Evolutionary conservation across 2,329 filamentous ascomycete species (phyloP).

Genomic region (Colletotrichum trifolii): DNA sequence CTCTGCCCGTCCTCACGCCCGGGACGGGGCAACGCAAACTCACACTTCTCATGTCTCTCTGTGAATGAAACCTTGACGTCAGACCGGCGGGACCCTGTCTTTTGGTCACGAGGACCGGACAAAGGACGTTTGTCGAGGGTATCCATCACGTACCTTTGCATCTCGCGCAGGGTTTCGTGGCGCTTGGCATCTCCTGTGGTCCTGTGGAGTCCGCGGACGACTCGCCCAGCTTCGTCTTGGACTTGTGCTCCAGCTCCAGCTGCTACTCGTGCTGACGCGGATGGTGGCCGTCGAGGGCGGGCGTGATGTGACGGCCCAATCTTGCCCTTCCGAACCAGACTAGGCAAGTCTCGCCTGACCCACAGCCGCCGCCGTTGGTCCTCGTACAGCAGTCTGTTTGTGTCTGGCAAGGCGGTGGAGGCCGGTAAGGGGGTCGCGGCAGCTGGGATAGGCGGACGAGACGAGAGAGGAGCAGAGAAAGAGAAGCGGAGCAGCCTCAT

Average conservation of each 20-base stretch:
- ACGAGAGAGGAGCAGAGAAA: conserved; percentile 7
- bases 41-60: conserved; percentile 43
- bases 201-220: too few species aligned
- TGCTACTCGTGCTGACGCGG: conserved; percentile 16
- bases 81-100: background rate
- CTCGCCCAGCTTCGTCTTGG: too few species aligned
- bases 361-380: background rate
- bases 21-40: conserved; percentile 14
- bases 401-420: background rate
- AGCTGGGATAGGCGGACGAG: conserved; percentile 17
- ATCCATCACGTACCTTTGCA: conserved; percentile 39
- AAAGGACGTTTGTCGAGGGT: too few species aligned
- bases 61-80: conserved; percentile 15
- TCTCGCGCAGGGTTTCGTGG: conserved; percentile 39
- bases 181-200: conserved; percentile 39
- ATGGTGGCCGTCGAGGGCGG: background rate
- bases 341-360: conserved; percentile 24
- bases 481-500: conserved; percentile 23
- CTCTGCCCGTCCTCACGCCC: background rate
- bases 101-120: too few species aligned
- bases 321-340: background rate
- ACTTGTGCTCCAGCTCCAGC: background rate
- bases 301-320: background rate
- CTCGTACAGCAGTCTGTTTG: background rate
- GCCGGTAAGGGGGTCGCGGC: background rate